phyloP scores from a whole-genome alignment of 108 stramenopile genomes.

The Aurantiochytrium sp. region DNA sequence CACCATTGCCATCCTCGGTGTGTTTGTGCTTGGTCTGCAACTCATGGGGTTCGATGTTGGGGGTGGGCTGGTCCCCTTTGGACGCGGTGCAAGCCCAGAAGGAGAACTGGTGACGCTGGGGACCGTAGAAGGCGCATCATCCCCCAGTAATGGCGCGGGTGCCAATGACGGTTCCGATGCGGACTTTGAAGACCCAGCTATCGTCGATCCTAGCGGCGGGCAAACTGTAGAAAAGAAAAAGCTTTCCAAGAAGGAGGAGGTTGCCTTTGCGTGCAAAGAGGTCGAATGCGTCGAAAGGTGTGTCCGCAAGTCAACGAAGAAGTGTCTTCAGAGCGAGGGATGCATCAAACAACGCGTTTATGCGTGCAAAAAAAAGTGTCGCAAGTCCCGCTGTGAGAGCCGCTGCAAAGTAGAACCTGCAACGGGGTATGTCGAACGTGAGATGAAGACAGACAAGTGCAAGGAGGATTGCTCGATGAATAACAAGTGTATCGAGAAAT shows the following conservation, averaged over 20 bases:
- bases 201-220: background rate
- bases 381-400: background rate
- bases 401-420: background rate
- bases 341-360: background rate
- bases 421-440: background rate
- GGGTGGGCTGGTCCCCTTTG: background rate
- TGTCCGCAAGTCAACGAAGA: background rate
- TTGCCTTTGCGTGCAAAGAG: slow-evolving; percentile 1
- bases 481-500: slow-evolving; percentile 5
- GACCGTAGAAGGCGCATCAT: background rate
- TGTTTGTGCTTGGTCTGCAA: background rate
- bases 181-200: no score
- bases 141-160: background rate
- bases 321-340: background rate
- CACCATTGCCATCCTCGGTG: background rate
- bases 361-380: background rate
- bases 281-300: slow-evolving; percentile 5
- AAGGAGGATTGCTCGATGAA: background rate
- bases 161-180: background rate
- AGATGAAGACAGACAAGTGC: slow-evolving; percentile 8
- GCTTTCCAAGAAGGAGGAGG: background rate
- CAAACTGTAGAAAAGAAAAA: background rate
- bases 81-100: background rate
- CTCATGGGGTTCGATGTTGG: background rate
- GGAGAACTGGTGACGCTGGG: background rate